Evolutionary conservation across 495 filamentous ascomycete species (phyloP), one percentile per base, ranked within the genome.

Genomic region (Aspergillus wentii): DNA sequence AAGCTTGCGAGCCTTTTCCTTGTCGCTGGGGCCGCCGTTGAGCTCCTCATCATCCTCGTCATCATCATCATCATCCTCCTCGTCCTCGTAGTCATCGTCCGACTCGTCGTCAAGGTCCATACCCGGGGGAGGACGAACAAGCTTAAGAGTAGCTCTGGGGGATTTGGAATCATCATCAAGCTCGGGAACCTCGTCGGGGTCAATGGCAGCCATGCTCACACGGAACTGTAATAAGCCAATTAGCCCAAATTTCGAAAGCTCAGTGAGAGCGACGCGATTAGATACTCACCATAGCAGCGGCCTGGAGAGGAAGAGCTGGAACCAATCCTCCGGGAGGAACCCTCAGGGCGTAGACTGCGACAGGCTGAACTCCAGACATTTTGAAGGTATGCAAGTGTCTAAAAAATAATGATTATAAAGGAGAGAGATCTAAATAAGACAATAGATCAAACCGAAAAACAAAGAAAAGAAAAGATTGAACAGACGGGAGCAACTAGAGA

Each of bases 141-240:
- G 73, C 68, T 89, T 95, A 51, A 98, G 71, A 30, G 92, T 98
- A 25, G 92, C 82, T 51, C 89, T 82, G 31, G 80, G 74, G 28
- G 67, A 65, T 60, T 71, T 74, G 30, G 80, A 68, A 39, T 80
- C 80, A 23, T 78, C 73, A 39, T 81, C 76, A 35, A 74, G 74
- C 43, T 85, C 78, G 26, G 85, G 79, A 31, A 68, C 71, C 44
- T 85, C 84, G 51, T 78, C 85, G 22, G 92, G 92, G 59, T 99
- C 90, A 52, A 99, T 82, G 51, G 92, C 92, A 51, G 94, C 92
- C 92, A 99, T 99, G 53, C 88, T 96, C 48, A 99, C 83, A 52
- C 86, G 89, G 69, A 95, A 88, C 90, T 95, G 40, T 26, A 34
- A 18, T 19, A 1, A 13, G 26, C 26, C 32, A 30, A 25, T 29